These are phyloP conservation scores for Chlorella sp. DNA, from an alignment of 139 green algal genomes.

Conservation along the genomic window DNA sequence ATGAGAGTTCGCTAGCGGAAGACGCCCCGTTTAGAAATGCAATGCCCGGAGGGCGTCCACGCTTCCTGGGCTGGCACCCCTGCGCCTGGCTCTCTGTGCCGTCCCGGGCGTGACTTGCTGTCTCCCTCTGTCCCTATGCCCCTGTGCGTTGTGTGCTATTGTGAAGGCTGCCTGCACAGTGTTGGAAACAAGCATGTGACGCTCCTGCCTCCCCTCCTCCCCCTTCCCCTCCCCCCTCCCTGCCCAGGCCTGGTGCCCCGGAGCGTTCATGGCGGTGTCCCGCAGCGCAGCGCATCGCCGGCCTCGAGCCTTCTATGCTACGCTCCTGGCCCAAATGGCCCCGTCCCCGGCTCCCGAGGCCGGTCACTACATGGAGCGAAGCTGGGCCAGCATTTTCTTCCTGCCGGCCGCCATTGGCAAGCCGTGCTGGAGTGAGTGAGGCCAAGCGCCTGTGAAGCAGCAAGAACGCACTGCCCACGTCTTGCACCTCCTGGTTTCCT, in stretches of 20 bases:
- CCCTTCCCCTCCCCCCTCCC: too few species aligned
- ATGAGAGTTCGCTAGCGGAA: neutral
- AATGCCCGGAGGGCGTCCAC: too few species aligned
- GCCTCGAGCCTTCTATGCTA: neutral
- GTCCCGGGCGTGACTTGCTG: too few species aligned
- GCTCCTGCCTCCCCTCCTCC: too few species aligned
- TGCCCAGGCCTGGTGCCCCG: conserved; percentile 1
- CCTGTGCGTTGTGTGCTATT: neutral
- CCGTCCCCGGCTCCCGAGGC: neutral
- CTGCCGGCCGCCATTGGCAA: neutral
- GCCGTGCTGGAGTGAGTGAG: neutral
- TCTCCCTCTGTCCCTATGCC: too few species aligned
- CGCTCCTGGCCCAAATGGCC: conserved; percentile 4
- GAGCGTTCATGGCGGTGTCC: neutral
- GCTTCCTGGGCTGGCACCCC: too few species aligned
- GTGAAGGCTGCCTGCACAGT: too few species aligned
- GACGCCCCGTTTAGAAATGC: too few species aligned
- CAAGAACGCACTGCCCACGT: too few species aligned
- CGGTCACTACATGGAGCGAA: conserved; percentile 1
- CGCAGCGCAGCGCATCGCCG: neutral
- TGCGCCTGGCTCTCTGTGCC: too few species aligned
- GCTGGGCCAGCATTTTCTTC: conserved; percentile 2
- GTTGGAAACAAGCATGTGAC: neutral
- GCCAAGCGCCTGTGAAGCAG: too few species aligned
- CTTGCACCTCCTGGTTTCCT: too few species aligned